Evolutionary conservation across 805 yeast species (phyloP), one percentile per base, ranked within the genome.

Genomic region (Saccharomycopsis olivae): DNA sequence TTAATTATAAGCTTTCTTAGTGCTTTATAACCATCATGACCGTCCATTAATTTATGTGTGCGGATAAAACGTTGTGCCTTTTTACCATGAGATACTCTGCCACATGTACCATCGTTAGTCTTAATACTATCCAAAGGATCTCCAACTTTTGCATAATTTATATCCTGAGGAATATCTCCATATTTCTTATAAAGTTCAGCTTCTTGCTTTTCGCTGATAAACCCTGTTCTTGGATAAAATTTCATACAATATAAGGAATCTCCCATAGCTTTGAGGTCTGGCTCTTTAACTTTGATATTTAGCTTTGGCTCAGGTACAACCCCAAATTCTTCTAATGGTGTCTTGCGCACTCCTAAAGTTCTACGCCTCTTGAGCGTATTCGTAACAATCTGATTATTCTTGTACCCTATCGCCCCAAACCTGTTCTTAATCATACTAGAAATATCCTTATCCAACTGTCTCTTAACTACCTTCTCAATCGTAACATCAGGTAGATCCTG

Each of bases 401-500:
- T 46, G 16, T 38, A 24, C 9, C 41, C 44, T 2, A 46, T 17
- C 3, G 49, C 49, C 2, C 49, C 49, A 33, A 43, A 29, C 5
- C 40, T 39, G 20, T 39, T 36, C 27, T 43, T 46, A 11, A 46
- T 46, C 49, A 46, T 43, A 35, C 41, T 40, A 5, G 39, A 29
- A 24, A 46, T 46, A 30, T 46, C 49, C 16, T 18, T 39, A n/a
- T 35, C 44, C 13, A 33, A 32, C 2, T 31, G 16, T 23, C 20
- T 43, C 25, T 43, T 40, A 9, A 46, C 47, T 4, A 46, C 46
- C 25, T 38, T 46, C 28, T 46, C 43, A 21, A 46, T 43, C n/a
- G 15, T 16, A 15, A 46, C 21, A 15, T 42, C 48, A 14, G 39
- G 43, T 15, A 21, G 38, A 24, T 23, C 10, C 10, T 23, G 25